Percentiles rank a stretch among this genome's conserved stretches.
Conservation (phyloP, 768 basidiomycete genomes). For the Cubamyces sp. region DNA sequence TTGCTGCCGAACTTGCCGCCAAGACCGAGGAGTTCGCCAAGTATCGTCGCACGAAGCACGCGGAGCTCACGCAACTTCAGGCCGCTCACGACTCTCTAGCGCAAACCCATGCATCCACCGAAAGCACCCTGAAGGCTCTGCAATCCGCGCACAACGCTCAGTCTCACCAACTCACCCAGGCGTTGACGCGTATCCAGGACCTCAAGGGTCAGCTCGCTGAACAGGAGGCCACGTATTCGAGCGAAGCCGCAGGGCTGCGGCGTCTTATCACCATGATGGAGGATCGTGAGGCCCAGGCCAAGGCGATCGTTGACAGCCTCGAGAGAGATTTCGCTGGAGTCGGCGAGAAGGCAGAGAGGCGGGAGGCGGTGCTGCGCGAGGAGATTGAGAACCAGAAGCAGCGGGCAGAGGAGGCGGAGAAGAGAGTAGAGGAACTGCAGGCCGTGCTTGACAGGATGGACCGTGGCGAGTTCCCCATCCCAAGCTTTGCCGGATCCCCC, state of each 20-base stretch:
- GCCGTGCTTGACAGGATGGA: slow-evolving; percentile 72
- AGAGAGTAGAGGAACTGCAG: slow-evolving; percentile 71
- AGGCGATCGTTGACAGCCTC: slow-evolving; percentile 78
- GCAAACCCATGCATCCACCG: slow-evolving; percentile 66
- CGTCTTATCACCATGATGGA: slow-evolving; percentile 86
- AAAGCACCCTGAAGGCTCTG: slow-evolving; percentile 71
- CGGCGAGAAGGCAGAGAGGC: slow-evolving; percentile 66
- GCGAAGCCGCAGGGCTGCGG: slow-evolving; percentile 73
- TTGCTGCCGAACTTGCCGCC: slow-evolving; percentile 64
- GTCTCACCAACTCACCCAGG: slow-evolving; percentile 74
- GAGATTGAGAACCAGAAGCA: slow-evolving; percentile 74
- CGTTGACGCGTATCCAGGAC: slow-evolving; percentile 74
- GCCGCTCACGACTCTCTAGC: slow-evolving; percentile 73
- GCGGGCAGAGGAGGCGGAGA: slow-evolving; percentile 72
- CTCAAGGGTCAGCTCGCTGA: slow-evolving; percentile 80
- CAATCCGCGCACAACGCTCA: slow-evolving; percentile 75
- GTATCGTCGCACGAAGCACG: slow-evolving; percentile 80
- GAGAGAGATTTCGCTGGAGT: slow-evolving; percentile 83
- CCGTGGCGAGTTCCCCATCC: slow-evolving; percentile 69
- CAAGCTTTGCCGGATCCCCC: slow-evolving; percentile 38
- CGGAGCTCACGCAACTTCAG: slow-evolving; percentile 77
- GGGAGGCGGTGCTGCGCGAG: slow-evolving; percentile 67
- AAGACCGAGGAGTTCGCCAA: slow-evolving; percentile 85
- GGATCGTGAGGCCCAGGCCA: slow-evolving; percentile 83
- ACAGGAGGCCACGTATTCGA: slow-evolving; percentile 80